Base-by-base conservation (phyloP, 2,329 filamentous ascomycete species). In the Dactylellina parvicollis region DNA sequence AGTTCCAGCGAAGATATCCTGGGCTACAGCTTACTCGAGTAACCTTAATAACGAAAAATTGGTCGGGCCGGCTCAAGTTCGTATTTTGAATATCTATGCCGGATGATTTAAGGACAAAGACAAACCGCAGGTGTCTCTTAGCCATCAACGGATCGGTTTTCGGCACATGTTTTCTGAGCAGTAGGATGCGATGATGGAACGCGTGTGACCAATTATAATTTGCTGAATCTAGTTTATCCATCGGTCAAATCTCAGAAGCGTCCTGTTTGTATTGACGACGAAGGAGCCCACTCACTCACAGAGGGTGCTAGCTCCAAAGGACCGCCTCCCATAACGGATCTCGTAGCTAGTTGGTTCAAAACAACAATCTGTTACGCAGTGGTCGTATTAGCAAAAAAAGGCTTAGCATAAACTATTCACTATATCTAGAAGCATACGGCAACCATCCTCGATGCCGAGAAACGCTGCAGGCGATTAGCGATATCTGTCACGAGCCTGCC, bases 81-180 rank as follows among this genome's bases (percentile, higher is more conserved):
- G 69, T 73, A 52, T 66, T 73, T 18, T 73, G 69, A 9, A 66
- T 66, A 44, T 66, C 60, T 14, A 65, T 47, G n/a, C 69, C 69
- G 2, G 22, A 40, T 18, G 69, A 73, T 28, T 73, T 73, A 12
- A 73, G 60, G 4, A 73, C 54, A 60, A 73, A 73, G 30, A 73
- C 62, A 47, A 73, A 73, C 36, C 69, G 69, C 32, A 73, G 12
- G 61, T 56, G 69, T 38, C 69, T 73, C 36, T 66, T 60, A 56
- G 40, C 46, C 30, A 40, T 34, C 30, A 22, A 30, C 47, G 42
- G 60, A 34, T 66, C 60, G 44, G 60, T 73, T 55, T 60, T 65
- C 38, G 60, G 69, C 50, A 73, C 30, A 60, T 73, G 69, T 26
- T 73, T 73, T 26, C 69, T 65, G 32, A 73, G 54, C 24, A 73